A percentile compares a stretch with the other conserved stretches of the same genome.
Evolutionary conservation across 179 eudicot species (phyloP).

Genomic region (Spergularia azorica): DNA sequence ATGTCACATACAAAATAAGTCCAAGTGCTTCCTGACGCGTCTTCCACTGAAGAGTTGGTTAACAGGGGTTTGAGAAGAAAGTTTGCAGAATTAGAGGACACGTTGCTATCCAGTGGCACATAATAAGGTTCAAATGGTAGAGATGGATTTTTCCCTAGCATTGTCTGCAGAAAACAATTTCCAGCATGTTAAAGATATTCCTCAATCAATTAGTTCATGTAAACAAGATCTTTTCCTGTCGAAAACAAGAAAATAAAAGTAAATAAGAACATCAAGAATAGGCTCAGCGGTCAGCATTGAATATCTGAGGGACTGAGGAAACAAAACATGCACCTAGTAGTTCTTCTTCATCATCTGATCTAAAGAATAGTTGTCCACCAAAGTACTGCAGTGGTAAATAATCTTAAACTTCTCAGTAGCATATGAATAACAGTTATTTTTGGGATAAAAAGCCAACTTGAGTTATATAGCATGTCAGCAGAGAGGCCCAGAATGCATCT

Average conservation of each 20-base stretch:
- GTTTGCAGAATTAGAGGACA: conserved; percentile 44
- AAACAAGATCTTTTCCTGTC: not conserved
- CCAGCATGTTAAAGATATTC: conserved; percentile 42
- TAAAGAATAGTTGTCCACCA: not conserved
- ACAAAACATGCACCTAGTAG: not conserved
- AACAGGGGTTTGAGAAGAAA: conserved; percentile 77
- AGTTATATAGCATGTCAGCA: too few relatives aligned
- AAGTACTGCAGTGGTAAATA: not conserved
- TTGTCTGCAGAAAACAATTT: conserved; percentile 69
- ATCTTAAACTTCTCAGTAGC: too few relatives aligned
- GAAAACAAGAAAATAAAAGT: not conserved
- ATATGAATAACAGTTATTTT: too few relatives aligned
- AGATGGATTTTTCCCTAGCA: conserved; percentile 59
- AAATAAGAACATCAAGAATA: not conserved
- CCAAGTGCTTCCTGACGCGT: conserved; percentile 44
- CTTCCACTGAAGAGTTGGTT: conserved; percentile 53
- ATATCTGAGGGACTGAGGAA: not conserved
- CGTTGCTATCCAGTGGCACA: conserved; percentile 51
- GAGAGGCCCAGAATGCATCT: too few relatives aligned
- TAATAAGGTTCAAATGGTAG: conserved; percentile 74
- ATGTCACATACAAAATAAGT: conserved; percentile 84
- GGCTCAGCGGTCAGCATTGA: conserved; percentile 6
- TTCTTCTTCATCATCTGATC: not conserved
- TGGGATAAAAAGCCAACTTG: too few relatives aligned
- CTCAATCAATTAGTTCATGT: conserved; percentile 27